phyloP scores from a whole-genome alignment of 2,329 filamentous ascomycete species.

The Botrytis porri region DNA sequence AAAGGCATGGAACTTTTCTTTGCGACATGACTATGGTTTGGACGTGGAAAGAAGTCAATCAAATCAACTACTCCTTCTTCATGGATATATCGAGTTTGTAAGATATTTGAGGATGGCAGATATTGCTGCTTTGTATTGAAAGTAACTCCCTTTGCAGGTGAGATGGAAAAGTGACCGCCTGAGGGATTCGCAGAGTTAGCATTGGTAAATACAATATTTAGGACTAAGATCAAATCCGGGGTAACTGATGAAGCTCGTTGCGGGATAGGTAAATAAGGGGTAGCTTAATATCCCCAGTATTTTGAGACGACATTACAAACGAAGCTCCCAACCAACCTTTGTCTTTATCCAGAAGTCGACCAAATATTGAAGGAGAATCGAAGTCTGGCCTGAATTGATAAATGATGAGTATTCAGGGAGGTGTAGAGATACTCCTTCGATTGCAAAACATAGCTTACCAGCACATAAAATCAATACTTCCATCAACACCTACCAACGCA shows the following conservation, averaged over 20 bases:
- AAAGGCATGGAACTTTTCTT: conserved; percentile 50
- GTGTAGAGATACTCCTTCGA: neutral
- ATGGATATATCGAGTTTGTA: conserved; percentile 74
- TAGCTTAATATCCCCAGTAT: neutral
- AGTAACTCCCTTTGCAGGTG: conserved; percentile 48
- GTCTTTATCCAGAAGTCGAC: conserved; percentile 68
- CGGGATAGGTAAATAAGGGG: neutral
- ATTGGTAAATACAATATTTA: neutral
- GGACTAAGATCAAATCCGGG: neutral
- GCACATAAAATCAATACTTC: conserved; percentile 75
- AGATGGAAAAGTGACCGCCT: conserved; percentile 69
- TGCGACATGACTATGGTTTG: conserved; percentile 55
- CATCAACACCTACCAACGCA: conserved; percentile 70
- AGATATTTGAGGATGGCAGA: conserved; percentile 69
- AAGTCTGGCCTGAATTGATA: conserved; percentile 62
- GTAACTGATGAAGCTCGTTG: neutral
- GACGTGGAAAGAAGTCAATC: conserved; percentile 73
- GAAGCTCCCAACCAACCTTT: conserved; percentile 42
- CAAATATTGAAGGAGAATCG: conserved; percentile 74
- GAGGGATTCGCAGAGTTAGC: conserved; percentile 7
- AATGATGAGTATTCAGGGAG: conserved; percentile 8
- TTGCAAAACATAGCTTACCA: conserved; percentile 49
- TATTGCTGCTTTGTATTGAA: conserved; percentile 77
- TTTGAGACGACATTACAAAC: neutral
- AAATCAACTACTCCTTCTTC: conserved; percentile 72